These are phyloP conservation scores for Wickerhamomyces xylosicus DNA, from an alignment of 805 yeast species.

Conservation along the genomic window DNA sequence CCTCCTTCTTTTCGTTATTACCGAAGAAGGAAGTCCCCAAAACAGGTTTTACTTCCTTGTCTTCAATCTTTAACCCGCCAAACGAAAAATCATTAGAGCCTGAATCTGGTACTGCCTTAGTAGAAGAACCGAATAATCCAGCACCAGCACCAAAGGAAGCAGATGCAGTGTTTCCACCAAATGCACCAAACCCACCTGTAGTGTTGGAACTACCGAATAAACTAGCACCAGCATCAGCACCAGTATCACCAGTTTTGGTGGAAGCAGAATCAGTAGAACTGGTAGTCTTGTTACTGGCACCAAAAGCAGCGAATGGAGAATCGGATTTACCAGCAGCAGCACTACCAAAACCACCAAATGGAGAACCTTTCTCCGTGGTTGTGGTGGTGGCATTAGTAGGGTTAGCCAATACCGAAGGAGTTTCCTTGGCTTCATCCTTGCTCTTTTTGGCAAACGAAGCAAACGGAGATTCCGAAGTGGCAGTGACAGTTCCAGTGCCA, in stretches of 20 bases:
- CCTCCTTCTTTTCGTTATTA: slow-evolving; percentile 1
- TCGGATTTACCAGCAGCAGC: slow-evolving; percentile 5
- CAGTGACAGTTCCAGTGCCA: too few species aligned
- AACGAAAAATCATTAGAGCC: too few species aligned
- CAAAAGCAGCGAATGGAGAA: slow-evolving; percentile 17
- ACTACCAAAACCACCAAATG: slow-evolving; percentile 12
- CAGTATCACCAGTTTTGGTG: slow-evolving; percentile 7
- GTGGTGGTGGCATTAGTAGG: neutral
- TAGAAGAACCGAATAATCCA: neutral
- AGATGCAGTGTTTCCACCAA: neutral
- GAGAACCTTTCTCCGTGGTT: slow-evolving; percentile 8
- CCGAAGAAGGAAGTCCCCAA: neutral
- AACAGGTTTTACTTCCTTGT: too few species aligned
- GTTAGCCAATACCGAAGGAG: neutral
- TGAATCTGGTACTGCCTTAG: too few species aligned
- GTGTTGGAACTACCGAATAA: slow-evolving; percentile 2
- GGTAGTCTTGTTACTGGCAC: slow-evolving; percentile 2
- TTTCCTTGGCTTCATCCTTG: too few species aligned
- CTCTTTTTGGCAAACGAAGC: too few species aligned
- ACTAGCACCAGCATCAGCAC: neutral
- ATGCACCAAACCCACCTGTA: slow-evolving; percentile 3
- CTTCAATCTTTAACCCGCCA: too few species aligned
- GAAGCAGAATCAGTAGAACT: slow-evolving; percentile 6
- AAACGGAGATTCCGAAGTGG: too few species aligned
- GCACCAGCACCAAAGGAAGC: neutral